These are phyloP conservation scores for Diutina ranongensis DNA, from an alignment of 1,139 yeast genomes.

Conservation along the genomic window DNA sequence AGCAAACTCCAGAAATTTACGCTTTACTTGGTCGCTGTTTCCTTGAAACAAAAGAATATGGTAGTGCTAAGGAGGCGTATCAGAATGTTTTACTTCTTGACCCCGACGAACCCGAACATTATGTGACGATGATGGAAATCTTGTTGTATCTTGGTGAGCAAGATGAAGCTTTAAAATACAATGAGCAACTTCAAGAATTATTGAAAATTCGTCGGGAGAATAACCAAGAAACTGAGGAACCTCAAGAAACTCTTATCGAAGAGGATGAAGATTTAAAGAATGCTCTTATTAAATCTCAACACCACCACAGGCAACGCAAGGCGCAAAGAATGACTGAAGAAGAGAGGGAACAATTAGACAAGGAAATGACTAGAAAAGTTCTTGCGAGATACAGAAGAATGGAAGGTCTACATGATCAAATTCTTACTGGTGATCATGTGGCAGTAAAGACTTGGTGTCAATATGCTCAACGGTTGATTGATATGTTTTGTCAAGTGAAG, in stretches of 20 bases:
- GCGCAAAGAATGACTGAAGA: conserved; percentile 34
- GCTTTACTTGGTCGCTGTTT: conserved; percentile 67
- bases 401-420: conserved; percentile 43
- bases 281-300: conserved; percentile 18
- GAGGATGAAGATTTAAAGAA: conserved; percentile 8
- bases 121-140: conserved; percentile 74
- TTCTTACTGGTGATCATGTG: conserved; percentile 41
- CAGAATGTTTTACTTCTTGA: conserved; percentile 42
- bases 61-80: conserved; percentile 59
- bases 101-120: conserved; percentile 58
- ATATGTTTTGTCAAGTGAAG: conserved; percentile 65
- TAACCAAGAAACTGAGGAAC: conserved; percentile 8
- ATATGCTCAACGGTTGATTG: conserved; percentile 71
- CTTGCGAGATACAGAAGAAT: conserved; percentile 55
- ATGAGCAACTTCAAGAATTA: conserved; percentile 8
- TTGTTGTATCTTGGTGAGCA: conserved; percentile 61
- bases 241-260: conserved; percentile 5
- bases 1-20: conserved; percentile 31
- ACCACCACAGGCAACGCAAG: conserved; percentile 8
- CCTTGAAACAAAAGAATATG: conserved; percentile 59
- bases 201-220: conserved; percentile 6
- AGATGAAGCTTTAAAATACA: conserved; percentile 34
- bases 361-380: conserved; percentile 48
- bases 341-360: conserved; percentile 47
- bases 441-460: conserved; percentile 78